Conservation (phyloP, 169 alveolate species). For the Cryptosporidium tyzzeri region DNA sequence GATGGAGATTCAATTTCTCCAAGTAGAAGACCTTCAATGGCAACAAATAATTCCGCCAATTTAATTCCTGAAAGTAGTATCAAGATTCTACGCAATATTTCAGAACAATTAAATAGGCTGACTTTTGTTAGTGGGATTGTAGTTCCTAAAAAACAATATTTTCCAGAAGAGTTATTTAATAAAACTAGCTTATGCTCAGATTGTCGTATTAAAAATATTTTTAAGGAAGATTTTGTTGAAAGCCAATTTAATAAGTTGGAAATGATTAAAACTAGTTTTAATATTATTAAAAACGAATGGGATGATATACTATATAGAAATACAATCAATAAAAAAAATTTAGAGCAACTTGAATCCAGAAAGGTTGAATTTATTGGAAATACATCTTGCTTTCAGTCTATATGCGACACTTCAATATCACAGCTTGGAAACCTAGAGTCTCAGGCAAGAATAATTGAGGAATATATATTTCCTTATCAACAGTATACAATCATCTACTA, state of each 20-base stretch:
- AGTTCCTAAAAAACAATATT: constrained; percentile 30
- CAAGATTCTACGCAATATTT: constrained; percentile 14
- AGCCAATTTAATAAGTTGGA: constrained; percentile 10
- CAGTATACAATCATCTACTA: constrained; percentile 49
- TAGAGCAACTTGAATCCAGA: constrained; percentile 26
- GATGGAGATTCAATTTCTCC: constrained; percentile 30
- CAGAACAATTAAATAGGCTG: constrained; percentile 21
- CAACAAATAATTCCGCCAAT: neutral
- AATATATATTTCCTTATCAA: constrained; percentile 67
- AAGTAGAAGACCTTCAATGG: neutral
- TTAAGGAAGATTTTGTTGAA: neutral
- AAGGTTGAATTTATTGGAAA: constrained; percentile 42
- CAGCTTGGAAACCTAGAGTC: constrained; percentile 31
- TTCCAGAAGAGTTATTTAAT: neutral
- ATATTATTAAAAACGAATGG: constrained; percentile 12
- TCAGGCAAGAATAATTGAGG: constrained; percentile 57
- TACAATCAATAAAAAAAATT: neutral
- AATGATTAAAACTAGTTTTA: constrained; percentile 1
- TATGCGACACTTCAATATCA: constrained; percentile 49
- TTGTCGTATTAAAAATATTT: neutral
- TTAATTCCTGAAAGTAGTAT: constrained; percentile 41
- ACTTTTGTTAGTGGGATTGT: constrained; percentile 71
- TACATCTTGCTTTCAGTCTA: constrained; percentile 12
- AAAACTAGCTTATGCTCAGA: neutral
- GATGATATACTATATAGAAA: constrained; percentile 23